phyloP scores from a whole-genome alignment of 345 rosid genomes.

The Linum lewisii region DNA sequence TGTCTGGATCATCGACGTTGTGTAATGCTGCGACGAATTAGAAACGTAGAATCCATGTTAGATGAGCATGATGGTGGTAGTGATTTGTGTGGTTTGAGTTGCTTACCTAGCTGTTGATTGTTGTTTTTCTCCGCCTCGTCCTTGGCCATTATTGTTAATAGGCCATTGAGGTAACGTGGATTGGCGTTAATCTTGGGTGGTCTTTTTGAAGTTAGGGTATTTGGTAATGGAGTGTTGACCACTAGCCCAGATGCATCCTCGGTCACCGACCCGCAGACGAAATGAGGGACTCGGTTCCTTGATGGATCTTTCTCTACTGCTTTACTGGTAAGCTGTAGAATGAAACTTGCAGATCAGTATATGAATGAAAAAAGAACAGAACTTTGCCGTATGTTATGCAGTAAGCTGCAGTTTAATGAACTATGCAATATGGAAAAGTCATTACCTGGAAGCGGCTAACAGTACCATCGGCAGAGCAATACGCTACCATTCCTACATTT shows the following conservation, averaged over 20 bases:
- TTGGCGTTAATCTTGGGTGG: slow-evolving; percentile 28
- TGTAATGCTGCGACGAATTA: slow-evolving; percentile 36
- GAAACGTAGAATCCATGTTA: background rate
- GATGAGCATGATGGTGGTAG: background rate
- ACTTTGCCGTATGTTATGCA: too few relatives aligned
- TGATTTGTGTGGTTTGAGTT: background rate
- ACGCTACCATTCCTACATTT: slow-evolving; percentile 71
- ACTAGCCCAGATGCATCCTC: slow-evolving; percentile 40
- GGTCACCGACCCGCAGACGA: slow-evolving; percentile 46
- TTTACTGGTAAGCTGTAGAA: slow-evolving; percentile 50
- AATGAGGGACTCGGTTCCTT: slow-evolving; percentile 64
- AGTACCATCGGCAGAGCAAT: slow-evolving; percentile 73
- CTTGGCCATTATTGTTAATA: slow-evolving; percentile 16
- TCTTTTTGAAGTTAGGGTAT: slow-evolving; percentile 41
- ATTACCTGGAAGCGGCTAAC: slow-evolving; percentile 55
- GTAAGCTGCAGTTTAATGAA: too few relatives aligned
- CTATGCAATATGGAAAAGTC: too few relatives aligned
- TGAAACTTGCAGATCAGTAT: too few relatives aligned
- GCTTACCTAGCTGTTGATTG: slow-evolving; percentile 28
- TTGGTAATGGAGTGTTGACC: slow-evolving; percentile 35
- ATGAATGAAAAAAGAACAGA: too few relatives aligned
- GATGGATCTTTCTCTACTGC: slow-evolving; percentile 60
- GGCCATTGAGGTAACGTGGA: slow-evolving; percentile 29
- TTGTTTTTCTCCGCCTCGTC: slow-evolving; percentile 16
- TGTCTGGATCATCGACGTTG: slow-evolving; percentile 28